Evolutionary conservation across 2,329 filamentous ascomycete genomes (phyloP), one percentile per base, ranked within the genome.

Genomic region (Dothidotthia symphoricarpi): DNA sequence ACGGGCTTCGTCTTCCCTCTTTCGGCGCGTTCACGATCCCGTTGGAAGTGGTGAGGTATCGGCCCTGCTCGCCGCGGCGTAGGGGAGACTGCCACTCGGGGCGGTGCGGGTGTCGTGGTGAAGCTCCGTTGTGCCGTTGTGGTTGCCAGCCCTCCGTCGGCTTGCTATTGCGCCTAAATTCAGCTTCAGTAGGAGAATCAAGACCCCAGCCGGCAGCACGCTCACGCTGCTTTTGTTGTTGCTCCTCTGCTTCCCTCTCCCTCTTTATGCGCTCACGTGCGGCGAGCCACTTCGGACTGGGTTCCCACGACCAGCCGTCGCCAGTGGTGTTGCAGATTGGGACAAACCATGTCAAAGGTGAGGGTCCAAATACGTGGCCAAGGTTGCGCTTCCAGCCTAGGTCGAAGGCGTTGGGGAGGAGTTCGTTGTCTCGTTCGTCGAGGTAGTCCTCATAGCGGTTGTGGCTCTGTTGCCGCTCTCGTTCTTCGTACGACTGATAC

Each of bases 291-390:
- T 80, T 81, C 1, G 80, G 76, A 58, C 82, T 94, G 1, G 90
- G 79, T 57, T 96, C 89, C 93, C 93, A 98, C 29, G 75, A 77
- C 91, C 91, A 98, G 15, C 93, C 93, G 64, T 98, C 88, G 24
- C 91, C 91, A 0, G 81, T 86, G 2, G 89, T 95, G 59, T 86
- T 97, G 65, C 79, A 81, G 30, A 97, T 71, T 0, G 93, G 93
- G 1, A 97, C 45, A 17, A 75, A 70, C 91, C 93, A 97, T 7
- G 93, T 72, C 16, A 79, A 67, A 1, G 82, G 82, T 1, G 73
- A 79, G 0, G 80, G 78, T 0, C 93, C 93, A 50, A 98, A 88
- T 2, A 98, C 76, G 62, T 95, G 87, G 1, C 70, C 61, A 4
- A 97, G 66, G 63, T 98, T 98, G 28, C 77, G 78, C 41, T 78